Evolutionary conservation across 1,139 yeast species (phyloP).

Genomic region (Pichia inconspicua): DNA sequence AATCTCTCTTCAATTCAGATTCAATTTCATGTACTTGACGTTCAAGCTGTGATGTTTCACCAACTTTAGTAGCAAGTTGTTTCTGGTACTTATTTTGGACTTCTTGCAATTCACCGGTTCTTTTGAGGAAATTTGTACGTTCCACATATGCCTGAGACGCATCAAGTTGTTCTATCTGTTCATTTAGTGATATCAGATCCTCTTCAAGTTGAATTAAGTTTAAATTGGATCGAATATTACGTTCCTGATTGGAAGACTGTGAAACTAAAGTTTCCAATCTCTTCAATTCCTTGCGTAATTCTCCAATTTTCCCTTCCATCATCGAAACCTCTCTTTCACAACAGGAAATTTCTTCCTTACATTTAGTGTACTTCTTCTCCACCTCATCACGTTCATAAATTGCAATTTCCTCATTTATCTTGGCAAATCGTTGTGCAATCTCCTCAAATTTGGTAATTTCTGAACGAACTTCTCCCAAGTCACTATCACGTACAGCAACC

Average conservation of each 20-base stretch:
- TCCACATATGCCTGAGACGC: conserved; percentile 56
- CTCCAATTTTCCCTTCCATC: conserved; percentile 9
- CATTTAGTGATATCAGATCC: conserved; percentile 30
- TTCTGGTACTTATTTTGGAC: conserved; percentile 53
- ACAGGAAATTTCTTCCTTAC: conserved; percentile 6
- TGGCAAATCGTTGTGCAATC: conserved; percentile 11
- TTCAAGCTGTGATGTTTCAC: conserved; percentile 78
- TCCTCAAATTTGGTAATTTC: conserved; percentile 13
- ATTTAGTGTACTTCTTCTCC: conserved; percentile 4
- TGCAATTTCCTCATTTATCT: conserved; percentile 16
- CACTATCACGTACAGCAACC: conserved; percentile 15
- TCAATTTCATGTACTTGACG: conserved; percentile 56
- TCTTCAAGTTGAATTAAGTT: conserved; percentile 38
- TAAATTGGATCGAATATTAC: conserved; percentile 48
- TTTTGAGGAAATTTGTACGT: conserved; percentile 55
- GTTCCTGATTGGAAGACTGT: conserved; percentile 45
- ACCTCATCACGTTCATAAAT: conserved; percentile 14
- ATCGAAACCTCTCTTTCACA: conserved; percentile 5
- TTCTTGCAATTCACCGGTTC: conserved; percentile 47
- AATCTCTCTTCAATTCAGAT: conserved; percentile 62
- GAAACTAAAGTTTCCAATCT: conserved; percentile 31
- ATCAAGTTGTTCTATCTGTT: conserved; percentile 38
- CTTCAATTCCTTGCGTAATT: conserved; percentile 17
- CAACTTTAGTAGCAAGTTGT: conserved; percentile 67
- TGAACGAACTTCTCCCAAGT: conserved; percentile 6